Evolutionary conservation across 495 filamentous ascomycete species (phyloP), one percentile per base, ranked within the genome.

Genomic region (Beverwykella pulmonaria): DNA sequence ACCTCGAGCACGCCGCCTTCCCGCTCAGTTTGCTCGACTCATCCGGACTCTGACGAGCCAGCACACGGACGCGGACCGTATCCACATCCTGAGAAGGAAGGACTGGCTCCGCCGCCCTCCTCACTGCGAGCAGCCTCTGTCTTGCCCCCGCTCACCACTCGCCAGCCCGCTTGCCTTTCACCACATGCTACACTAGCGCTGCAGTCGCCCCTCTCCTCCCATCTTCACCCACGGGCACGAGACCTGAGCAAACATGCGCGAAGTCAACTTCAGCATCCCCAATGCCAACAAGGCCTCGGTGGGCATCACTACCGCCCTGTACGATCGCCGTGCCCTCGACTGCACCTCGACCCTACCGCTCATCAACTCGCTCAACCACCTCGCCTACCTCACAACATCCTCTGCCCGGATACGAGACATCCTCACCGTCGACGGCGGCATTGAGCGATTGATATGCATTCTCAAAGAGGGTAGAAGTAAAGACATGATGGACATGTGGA

Each of bases 401-500:
- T 98, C 94, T 2, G 94, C 92, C 48, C 90, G 94, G 58, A 98
- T 98, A 75, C 86, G 94, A 61, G 94, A 98, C 74, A 98, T 98
- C 64, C 85, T 98, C 54, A 97, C 92, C 36, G 91, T 98, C 77
- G 94, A 98, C 89, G 94, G 94, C 76, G 94, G 94, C 52, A 91
- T 98, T 73, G 94, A 98, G 82, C 79, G 93, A 67, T 80, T 98
- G 67, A 92, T 98, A 75, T 96, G 91, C 83, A 97, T 98, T 75
- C 85, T 98, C 73, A 98, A 98, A 79, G 90, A 94, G 76, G 94
- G 94, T 67, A 84, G 92, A 75, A 96, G 91, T 74, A 92, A 92
- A 80, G 92, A 98, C 76, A 86, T 97, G 87, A 97, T 97, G 93
- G 93, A 96, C 74, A 95, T 95, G 90, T 98, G 94, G 95, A 98